Evolutionary conservation across 129 eudicot species (phyloP), one percentile per base, ranked within the genome.

Genomic region (Flaveria sonorensis): DNA sequence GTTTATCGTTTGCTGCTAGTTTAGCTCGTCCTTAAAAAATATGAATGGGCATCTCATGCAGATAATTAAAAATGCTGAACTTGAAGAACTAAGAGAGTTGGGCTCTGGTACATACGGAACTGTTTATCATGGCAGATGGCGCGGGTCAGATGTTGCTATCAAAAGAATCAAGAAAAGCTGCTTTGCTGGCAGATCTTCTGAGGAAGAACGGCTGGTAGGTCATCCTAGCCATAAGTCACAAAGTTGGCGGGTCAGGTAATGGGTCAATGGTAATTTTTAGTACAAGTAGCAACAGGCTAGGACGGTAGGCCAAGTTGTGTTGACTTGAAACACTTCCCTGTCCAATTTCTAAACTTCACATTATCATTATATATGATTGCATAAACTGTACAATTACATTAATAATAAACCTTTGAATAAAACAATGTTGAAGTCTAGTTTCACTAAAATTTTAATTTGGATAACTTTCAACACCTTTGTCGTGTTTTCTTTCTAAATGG

Each of bases 31-130:
- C 66, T 40, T 18, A 53, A 56, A 59, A 36, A 77, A 60, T 11
- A 43, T 70, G 57, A 60, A 68, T 81, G 65, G 26, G 60, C 14
- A 21, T 21, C 24, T 23, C 70, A 19, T 75, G 53, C 89, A 92
- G 98, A 92, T 88, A 23, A 89, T 92, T 43, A 92, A 92, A 83
- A 92, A 88, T 82, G 92, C 89, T 76, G 98, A 92, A 81, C 93
- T 92, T 26, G 96, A 92, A 86, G 96, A 92, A 85, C 83, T 89
- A 53, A 86, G 84, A 19, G 98, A 92, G 76, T 78, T 92, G 79
- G 96, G 98, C 50, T 86, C 92, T 85, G 98, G 98, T 70, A 92
- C 98, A 32, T 92, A 88, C 60, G 98, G 98, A 59, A 92, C 98
- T 72, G 98, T 90, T 68, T 92, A 86, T 84, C 88, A 89, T 85